Evolutionary conservation across 2,329 filamentous ascomycete species (phyloP), one percentile per base, ranked within the genome.

Genomic region (Fusarium sublunatum): DNA sequence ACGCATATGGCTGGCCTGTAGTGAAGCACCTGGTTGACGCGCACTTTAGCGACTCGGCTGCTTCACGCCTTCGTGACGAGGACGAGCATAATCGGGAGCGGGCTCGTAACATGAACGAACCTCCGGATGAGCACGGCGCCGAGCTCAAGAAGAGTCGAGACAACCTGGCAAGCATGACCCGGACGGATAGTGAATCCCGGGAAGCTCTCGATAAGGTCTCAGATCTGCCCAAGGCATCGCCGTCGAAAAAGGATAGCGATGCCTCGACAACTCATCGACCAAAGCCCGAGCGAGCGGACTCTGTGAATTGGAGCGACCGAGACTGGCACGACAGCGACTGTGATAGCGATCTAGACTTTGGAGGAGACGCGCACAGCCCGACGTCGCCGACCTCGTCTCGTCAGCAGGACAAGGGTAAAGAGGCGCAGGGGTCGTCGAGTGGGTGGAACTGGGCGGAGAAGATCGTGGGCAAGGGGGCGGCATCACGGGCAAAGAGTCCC

Each of bases 1-100:
- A 99, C 72, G 95, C 95, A 0, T 96, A 96, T 70, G 95, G 95
- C 3, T 99, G 95, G 95, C 95, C 95, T 1, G 95, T 99, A 1
- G 82, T 98, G 45, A 93, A 97, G 77, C 95, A 99, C 77, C 79
- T 98, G 19, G 94, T 95, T 48, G 93, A 98, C 70, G 93, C 92
- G 0, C 95, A 99, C 77, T 99, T 99, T 74, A 91, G 88, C 50
- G 91, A 96, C 72, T 88, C 87, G 1, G 75, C 73, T 8, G 67
- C 72, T 8, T 88, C 91, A 0, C 82, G 83, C 13, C 88, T 85
- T 1, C 82, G 86, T 2, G 91, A 93, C 69, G 86, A 90, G 44
- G 77, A 89, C 29, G 89, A 92, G 73, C 78, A 82, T 38, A 83
- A 81, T n/a, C 75, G 77, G 1, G 93, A 97, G 70, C 85, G 90